Evolutionary conservation across 192 early-diverging fungal species (phyloP).

Genomic region (Cladochytrium replicatum): DNA sequence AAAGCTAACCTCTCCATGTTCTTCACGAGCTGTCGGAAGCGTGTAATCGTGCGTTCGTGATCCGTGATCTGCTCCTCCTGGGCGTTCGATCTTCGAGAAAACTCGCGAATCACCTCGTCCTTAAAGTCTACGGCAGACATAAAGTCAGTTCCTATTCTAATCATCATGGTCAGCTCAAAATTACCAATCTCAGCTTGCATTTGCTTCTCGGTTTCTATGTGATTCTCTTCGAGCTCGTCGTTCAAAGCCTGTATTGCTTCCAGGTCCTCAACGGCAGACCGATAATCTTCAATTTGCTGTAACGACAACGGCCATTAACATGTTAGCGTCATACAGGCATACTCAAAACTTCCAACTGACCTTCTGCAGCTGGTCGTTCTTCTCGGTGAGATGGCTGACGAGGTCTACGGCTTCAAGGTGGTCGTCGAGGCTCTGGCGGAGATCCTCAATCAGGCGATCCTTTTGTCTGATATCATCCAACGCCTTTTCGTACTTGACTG

Average conservation of each 20-base stretch:
- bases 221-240: conserved; percentile 90
- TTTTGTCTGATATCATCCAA: conserved; percentile 47
- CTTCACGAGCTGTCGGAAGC: conserved; percentile 72
- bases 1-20: conserved; percentile 57
- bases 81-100: conserved; percentile 43
- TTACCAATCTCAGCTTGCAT: conserved; percentile 70
- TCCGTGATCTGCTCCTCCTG: conserved; percentile 76
- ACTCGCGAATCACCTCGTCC: conserved; percentile 55
- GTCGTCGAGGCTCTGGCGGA: conserved; percentile 75
- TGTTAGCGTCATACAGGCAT: neutral
- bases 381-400: conserved; percentile 70
- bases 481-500: conserved; percentile 40
- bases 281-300: conserved; percentile 68
- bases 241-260: conserved; percentile 83
- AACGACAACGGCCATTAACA: conserved; percentile 10
- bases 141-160: neutral
- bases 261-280: conserved; percentile 67
- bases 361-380: conserved; percentile 69
- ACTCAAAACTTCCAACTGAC: conserved; percentile 16
- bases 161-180: neutral
- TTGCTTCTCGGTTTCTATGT: conserved; percentile 78
- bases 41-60: conserved; percentile 72
- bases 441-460: conserved; percentile 71
- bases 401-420: conserved; percentile 72
- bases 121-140: conserved; percentile 44